Conservation (phyloP, 352 stramenopile species). For the Globisporangium barbulae region DNA sequence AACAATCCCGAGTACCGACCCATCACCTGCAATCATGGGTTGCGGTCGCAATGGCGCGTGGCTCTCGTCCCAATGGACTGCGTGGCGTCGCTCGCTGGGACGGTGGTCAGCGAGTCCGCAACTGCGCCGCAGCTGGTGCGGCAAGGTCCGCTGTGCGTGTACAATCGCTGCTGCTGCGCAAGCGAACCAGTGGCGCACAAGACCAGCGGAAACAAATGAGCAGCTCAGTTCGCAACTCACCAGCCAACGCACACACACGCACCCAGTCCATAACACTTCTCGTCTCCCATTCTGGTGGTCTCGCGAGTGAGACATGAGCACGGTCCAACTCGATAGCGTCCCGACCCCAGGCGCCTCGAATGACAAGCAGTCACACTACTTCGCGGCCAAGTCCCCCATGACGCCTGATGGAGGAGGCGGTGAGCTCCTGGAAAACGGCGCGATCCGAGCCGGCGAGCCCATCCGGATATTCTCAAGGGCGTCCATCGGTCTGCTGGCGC, state of each 20-base stretch:
- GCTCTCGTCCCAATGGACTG: not conserved
- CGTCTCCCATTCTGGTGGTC: slow-evolving; percentile 12
- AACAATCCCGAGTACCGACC: no score
- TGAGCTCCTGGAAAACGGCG: slow-evolving; percentile 24
- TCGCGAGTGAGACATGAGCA: not conserved
- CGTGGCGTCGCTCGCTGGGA: slow-evolving; percentile 8
- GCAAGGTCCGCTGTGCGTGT: no score
- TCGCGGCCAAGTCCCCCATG: slow-evolving; percentile 10
- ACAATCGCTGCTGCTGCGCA: not conserved
- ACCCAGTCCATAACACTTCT: not conserved
- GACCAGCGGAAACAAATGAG: slow-evolving; percentile 1
- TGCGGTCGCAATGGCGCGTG: not conserved
- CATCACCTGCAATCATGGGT: not conserved
- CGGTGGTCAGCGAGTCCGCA: slow-evolving; percentile 33
- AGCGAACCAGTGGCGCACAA: slow-evolving; percentile 4
- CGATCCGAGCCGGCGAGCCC: slow-evolving; percentile 27
- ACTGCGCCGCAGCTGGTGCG: not conserved
- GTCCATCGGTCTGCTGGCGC: slow-evolving; percentile 35
- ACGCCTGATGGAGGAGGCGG: not conserved
- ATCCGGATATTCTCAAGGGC: slow-evolving; percentile 29
- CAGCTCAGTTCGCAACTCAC: slow-evolving; percentile 3
- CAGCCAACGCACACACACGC: not conserved
- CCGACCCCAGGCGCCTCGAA: slow-evolving; percentile 2
- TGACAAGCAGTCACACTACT: slow-evolving; percentile 9
- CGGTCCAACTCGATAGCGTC: not conserved